These are phyloP conservation scores for Trypanosoma conorhini DNA, from an alignment of 208 protist genomes.

Conservation along the genomic window DNA sequence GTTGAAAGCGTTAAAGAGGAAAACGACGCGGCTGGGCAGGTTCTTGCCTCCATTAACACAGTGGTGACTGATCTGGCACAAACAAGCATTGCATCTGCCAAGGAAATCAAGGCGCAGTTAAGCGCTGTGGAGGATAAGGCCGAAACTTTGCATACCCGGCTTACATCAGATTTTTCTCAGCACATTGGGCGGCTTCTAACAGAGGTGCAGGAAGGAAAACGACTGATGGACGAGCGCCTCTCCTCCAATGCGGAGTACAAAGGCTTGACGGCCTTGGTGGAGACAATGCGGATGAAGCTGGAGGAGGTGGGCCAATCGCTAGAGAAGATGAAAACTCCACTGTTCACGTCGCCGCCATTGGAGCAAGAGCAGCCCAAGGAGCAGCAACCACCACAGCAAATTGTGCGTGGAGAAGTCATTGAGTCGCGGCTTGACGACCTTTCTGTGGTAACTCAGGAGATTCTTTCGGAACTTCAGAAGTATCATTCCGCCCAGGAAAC, in stretches of 20 bases:
- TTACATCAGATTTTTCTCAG: conserved; percentile 5
- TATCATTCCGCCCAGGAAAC: conserved; percentile 4
- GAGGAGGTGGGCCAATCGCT: conserved; percentile 16
- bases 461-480: conserved; percentile 20
- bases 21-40: background rate
- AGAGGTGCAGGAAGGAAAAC: conserved; percentile 15
- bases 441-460: conserved; percentile 14
- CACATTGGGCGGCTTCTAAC: conserved; percentile 10
- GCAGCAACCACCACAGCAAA: background rate
- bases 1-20: conserved; percentile 10
- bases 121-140: conserved; percentile 2
- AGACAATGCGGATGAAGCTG: conserved; percentile 23
- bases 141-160: conserved; percentile 5
- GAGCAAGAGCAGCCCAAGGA: background rate
- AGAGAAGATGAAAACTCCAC: conserved; percentile 4
- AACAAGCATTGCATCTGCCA: background rate
- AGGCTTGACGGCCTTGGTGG: conserved; percentile 4
- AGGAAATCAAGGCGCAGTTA: conserved; percentile 14
- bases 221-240: conserved; percentile 17
- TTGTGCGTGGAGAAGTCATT: background rate
- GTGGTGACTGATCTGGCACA: conserved; percentile 7
- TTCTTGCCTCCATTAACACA: conserved; percentile 13
- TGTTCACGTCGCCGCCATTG: background rate
- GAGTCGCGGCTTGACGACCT: conserved; percentile 13
- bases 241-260: conserved; percentile 22